These are phyloP conservation scores for Neopestalotiopsis rosae DNA, from an alignment of 2,329 filamentous ascomycete species.

Conservation along the genomic window DNA sequence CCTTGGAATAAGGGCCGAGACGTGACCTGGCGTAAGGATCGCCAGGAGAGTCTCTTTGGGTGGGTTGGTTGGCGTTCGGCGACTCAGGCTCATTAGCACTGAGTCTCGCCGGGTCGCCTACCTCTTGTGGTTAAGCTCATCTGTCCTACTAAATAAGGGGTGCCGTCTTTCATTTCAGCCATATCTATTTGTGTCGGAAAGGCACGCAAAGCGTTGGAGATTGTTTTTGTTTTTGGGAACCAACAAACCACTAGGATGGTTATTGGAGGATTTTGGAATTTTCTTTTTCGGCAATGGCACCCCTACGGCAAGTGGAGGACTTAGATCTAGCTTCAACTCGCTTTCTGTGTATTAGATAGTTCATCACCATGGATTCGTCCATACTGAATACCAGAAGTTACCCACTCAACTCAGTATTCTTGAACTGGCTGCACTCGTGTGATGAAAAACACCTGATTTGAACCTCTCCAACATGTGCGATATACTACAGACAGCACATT, in stretches of 20 bases:
- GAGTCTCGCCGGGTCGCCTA: constrained; percentile 36
- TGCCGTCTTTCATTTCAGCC: constrained; percentile 33
- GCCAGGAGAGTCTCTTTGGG: constrained; percentile 73
- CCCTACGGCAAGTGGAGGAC: constrained; percentile 30
- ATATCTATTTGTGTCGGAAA: constrained; percentile 26
- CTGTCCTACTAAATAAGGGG: constrained; percentile 29
- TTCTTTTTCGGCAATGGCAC: constrained; percentile 32
- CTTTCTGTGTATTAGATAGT: constrained; percentile 69
- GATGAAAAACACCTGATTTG: too few relatives aligned
- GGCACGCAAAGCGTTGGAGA: constrained; percentile 12
- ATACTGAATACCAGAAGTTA: constrained; percentile 68
- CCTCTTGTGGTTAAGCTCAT: constrained; percentile 67
- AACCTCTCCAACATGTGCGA: background rate
- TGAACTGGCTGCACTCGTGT: background rate
- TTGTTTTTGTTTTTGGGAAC: background rate
- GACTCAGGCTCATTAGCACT: constrained; percentile 7
- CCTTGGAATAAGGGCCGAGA: constrained; percentile 65
- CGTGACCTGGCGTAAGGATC: constrained; percentile 67
- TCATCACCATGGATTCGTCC: constrained; percentile 41
- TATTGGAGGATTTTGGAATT: constrained; percentile 25
- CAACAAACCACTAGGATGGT: constrained; percentile 1
- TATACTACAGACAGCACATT: background rate
- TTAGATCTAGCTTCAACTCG: constrained; percentile 55
- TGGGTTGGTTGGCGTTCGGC: constrained; percentile 89
- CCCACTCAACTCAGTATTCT: constrained; percentile 54